Base-by-base conservation (phyloP, 2,329 filamentous ascomycete genomes). In the Exophiala bonariae region DNA sequence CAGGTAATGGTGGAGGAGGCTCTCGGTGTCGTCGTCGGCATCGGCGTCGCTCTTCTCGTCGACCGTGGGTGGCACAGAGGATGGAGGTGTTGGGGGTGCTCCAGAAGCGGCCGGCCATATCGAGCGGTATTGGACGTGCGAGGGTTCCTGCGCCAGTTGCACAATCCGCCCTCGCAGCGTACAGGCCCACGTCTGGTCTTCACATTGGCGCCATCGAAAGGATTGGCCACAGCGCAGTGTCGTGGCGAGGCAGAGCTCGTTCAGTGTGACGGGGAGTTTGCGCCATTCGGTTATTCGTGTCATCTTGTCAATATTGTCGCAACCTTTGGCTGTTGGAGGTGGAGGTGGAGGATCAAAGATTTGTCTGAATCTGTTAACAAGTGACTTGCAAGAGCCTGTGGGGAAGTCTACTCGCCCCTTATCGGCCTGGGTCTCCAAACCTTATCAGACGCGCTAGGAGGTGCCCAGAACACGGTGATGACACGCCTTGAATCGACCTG, bases 151-250 rank as follows among this genome's bases (percentile, higher is more conserved):
- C 62, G 83, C 88, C 41, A 99, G 72, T 23, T 86, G 89, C 22
- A 99, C 65, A 33, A 99, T 83, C 48, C 90, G 87, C 3, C 92
- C 92, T 60, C 88, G 82, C 11, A 99, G 77, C 16, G 89, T 85
- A 63, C 92, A 95, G 46, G 87, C 87, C 93, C 93, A 99, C 75
- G 92, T 86, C 65, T 91, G 83, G 34, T 83, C 73, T 39, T 78
- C 79, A 39, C 89, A 81, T 64, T 91, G 90, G 52, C 85, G 86
- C 93, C 93, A 99, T 73, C 82, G 73, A 59, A 99, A 99, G 1
- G 92, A 96, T 67, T 99, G 93, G 3, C 93, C 93, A 66, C 93
- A 99, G 53, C 92, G 85, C 26, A 99, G 74, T 0, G 90, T 96
- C 0, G 92, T 99, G 61, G 96, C 89, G 57, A 99, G 90, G 65